A percentile compares a stretch with the other conserved stretches of the same genome.
These are phyloP conservation scores for Deinandra increscens DNA, from an alignment of 129 eudicot species.

Conservation along the genomic window DNA sequence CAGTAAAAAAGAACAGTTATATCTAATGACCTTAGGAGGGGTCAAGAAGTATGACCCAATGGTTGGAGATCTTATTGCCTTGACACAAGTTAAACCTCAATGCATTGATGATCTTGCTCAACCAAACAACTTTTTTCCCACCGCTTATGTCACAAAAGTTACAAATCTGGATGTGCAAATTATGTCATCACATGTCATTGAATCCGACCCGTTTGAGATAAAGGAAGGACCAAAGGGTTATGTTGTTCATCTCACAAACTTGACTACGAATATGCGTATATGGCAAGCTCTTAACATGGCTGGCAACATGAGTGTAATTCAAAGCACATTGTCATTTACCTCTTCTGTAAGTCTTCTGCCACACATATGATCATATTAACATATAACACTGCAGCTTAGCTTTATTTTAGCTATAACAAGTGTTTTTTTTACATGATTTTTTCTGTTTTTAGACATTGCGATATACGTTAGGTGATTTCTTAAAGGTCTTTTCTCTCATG, in stretches of 20 bases:
- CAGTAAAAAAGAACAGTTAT: neutral
- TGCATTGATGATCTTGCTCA: constrained; percentile 40
- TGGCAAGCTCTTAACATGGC: constrained; percentile 52
- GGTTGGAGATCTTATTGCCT: constrained; percentile 59
- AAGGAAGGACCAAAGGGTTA: constrained; percentile 8
- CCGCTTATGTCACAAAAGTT: constrained; percentile 26
- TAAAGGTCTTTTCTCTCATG: too few species aligned
- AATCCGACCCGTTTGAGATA: neutral
- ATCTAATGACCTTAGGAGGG: neutral
- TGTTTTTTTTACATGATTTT: too few species aligned
- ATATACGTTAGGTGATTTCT: too few species aligned
- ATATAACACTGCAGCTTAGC: too few species aligned
- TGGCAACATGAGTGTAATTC: constrained; percentile 33
- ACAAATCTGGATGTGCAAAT: too few species aligned
- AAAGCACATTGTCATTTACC: constrained; percentile 30
- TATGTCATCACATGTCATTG: constrained; percentile 32
- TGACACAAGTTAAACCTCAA: constrained; percentile 50
- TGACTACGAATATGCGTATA: constrained; percentile 66
- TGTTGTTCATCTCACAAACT: constrained; percentile 48
- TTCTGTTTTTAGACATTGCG: too few species aligned
- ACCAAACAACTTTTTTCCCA: constrained; percentile 24
- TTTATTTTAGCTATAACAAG: too few species aligned
- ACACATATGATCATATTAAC: too few species aligned
- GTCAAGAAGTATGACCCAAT: constrained; percentile 34
- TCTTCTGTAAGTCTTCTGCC: too few species aligned